Evolutionary conservation across 2,329 filamentous ascomycete species (phyloP).

Genomic region (Cordyceps pruinosa): DNA sequence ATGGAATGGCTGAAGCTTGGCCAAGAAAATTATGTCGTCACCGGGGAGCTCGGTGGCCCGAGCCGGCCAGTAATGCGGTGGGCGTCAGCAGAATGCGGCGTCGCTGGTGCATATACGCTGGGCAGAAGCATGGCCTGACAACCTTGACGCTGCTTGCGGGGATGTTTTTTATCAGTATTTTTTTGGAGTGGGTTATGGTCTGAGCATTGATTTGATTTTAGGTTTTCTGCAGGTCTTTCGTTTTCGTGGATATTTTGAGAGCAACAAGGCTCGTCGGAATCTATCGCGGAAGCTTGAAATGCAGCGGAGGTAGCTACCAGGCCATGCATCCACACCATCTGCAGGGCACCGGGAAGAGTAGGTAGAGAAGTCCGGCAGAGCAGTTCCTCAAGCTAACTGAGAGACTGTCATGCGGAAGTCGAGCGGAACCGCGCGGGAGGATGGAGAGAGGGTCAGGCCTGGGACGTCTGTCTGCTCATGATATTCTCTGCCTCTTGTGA

Average conservation of each 20-base stretch:
- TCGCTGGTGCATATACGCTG: neutral
- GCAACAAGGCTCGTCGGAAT: neutral
- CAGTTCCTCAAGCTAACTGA: no score
- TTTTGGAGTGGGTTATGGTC: neutral
- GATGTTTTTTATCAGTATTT: neutral
- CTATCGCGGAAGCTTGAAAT: neutral
- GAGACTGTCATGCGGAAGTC: no score
- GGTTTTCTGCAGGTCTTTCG: neutral
- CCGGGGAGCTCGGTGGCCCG: neutral
- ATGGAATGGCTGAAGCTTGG: neutral
- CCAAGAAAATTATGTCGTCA: constrained; percentile 8
- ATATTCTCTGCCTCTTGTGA: no score
- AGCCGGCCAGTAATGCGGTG: constrained; percentile 1
- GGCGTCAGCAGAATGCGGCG: constrained; percentile 2
- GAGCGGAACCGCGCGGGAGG: no score
- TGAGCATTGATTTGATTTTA: neutral
- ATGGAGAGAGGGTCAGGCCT: no score
- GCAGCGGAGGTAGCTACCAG: neutral
- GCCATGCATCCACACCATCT: neutral
- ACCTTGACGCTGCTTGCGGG: neutral
- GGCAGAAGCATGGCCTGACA: neutral
- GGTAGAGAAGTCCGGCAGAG: no score
- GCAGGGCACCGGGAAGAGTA: no score
- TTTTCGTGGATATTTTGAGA: neutral
- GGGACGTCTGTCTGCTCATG: no score